Conservation (phyloP, 1,284 basidiomycete genomes). For the Mycena sp. region DNA sequence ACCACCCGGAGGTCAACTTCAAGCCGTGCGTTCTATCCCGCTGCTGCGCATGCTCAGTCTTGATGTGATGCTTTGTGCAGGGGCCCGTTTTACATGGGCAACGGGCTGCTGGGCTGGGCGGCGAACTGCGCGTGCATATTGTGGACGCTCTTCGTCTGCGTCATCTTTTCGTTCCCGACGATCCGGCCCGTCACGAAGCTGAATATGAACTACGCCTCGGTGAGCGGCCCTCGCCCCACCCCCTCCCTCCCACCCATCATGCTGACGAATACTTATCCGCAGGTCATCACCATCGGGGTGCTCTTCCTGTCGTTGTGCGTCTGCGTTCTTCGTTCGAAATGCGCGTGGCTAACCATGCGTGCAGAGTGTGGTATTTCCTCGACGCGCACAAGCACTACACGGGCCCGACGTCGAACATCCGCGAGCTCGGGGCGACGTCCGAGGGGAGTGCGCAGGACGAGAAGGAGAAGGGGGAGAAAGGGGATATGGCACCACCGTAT, state of each 20-base stretch:
- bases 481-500: too few relatives aligned
- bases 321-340: background rate
- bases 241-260: background rate
- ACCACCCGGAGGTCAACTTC: slow-evolving; percentile 88
- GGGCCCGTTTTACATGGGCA: slow-evolving; percentile 90
- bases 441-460: too few relatives aligned
- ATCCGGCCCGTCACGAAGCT: slow-evolving; percentile 70
- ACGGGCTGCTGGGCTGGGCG: slow-evolving; percentile 71
- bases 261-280: slow-evolving; percentile 13
- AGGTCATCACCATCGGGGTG: slow-evolving; percentile 59
- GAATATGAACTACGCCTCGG: slow-evolving; percentile 85
- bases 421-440: too few relatives aligned
- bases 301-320: slow-evolving; percentile 51
- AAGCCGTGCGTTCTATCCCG: slow-evolving; percentile 55
- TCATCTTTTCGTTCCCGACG: slow-evolving; percentile 81
- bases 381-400: slow-evolving; percentile 58
- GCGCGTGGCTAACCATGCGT: slow-evolving; percentile 6
- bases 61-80: background rate
- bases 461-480: too few relatives aligned
- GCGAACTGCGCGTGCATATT: slow-evolving; percentile 74
- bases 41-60: background rate
- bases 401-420: slow-evolving; percentile 45
- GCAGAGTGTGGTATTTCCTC: slow-evolving; percentile 51
- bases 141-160: slow-evolving; percentile 76
- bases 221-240: slow-evolving; percentile 37